phyloP scores from a whole-genome alignment of 306 rosid genomes.

The Hippophae gyantsensis region DNA sequence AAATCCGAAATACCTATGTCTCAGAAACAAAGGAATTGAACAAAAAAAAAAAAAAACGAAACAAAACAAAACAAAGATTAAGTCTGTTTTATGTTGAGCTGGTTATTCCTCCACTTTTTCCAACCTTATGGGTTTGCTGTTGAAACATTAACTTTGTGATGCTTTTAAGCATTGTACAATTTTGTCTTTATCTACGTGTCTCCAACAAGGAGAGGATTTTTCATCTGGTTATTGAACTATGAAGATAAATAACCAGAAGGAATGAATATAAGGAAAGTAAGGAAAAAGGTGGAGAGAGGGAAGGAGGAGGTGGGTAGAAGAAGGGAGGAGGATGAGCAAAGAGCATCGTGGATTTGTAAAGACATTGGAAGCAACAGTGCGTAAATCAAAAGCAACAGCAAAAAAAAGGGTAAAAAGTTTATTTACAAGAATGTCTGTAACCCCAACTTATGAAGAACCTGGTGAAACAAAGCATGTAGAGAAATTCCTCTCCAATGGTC shows the following conservation, averaged over 20 bases:
- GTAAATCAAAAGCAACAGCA: conserved; percentile 44
- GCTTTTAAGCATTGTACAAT: conserved; percentile 8
- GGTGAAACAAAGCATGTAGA: conserved; percentile 41
- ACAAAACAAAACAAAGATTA: conserved; percentile 24
- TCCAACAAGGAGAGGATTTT: neutral
- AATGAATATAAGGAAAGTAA: conserved; percentile 5
- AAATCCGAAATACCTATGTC: conserved; percentile 34
- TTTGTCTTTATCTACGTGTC: conserved; percentile 1
- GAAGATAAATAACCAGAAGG: conserved; percentile 26
- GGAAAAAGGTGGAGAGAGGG: conserved; percentile 6
- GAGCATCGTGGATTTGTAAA: conserved; percentile 47
- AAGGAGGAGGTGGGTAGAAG: conserved; percentile 15
- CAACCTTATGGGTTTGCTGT: conserved; percentile 26
- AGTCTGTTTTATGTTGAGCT: conserved; percentile 7
- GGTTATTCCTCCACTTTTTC: conserved; percentile 16
- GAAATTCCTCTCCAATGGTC: conserved; percentile 55
- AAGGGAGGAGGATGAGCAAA: conserved; percentile 61
- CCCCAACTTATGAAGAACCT: conserved; percentile 71
- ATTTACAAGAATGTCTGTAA: conserved; percentile 69
- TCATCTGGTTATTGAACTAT: conserved; percentile 31
- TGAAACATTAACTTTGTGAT: conserved; percentile 14
- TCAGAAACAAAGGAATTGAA: conserved; percentile 12
- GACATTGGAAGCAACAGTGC: conserved; percentile 55
- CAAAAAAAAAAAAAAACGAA: conserved; percentile 1
- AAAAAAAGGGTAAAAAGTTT: conserved; percentile 56